Evolutionary conservation across 352 stramenopile species (phyloP), one percentile per base, ranked within the genome.

Genomic region (Pythium vanterpoolii): DNA sequence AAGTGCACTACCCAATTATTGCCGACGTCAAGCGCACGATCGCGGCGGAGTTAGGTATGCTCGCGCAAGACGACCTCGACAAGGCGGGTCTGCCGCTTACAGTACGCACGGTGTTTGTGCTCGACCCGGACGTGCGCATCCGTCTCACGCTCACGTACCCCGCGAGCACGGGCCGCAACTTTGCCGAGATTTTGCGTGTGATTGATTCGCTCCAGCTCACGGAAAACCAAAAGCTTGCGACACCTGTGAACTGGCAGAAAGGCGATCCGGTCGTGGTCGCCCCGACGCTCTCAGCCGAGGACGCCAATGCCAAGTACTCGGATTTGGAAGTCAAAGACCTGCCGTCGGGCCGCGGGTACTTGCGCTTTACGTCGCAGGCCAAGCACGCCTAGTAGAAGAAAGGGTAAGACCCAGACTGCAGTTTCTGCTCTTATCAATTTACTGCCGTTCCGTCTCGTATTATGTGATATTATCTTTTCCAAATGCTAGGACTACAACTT

Each of bases 81-180:
- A 74, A 71, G 43, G 60, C 66, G 13, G 83, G 85, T 18, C 56
- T 97, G n/a, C 89, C 89, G 9, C 72, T 96, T 43, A 96, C 90
- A 5, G 93, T 98, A 26, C 89, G 94, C 36, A 90, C 88, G 31
- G 84, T 98, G 13, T 98, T 97, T 52, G 89, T 98, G 49, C 68
- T 98, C 47, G 90, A 95, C 57, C 86, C 87, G 19, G 76, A 96
- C 38, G 88, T 95, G 63, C 93, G 93, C 53, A 76, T 98, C 36
- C 89, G 90, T 66, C 68, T 98, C 27, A 87, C 70, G 38, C 68
- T 98, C 55, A 97, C 87, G 38, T 98, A 98, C 71, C 94, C 94
- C 33, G 86, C 88, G 14, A 96, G 83, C 55, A 95, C 90, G 18
- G 92, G 93, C 23, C 79, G 90, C 58, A 98, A 98, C 77, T 97